Conservation (phyloP, 73 alveolate species). For the Stentor roeselii region DNA sequence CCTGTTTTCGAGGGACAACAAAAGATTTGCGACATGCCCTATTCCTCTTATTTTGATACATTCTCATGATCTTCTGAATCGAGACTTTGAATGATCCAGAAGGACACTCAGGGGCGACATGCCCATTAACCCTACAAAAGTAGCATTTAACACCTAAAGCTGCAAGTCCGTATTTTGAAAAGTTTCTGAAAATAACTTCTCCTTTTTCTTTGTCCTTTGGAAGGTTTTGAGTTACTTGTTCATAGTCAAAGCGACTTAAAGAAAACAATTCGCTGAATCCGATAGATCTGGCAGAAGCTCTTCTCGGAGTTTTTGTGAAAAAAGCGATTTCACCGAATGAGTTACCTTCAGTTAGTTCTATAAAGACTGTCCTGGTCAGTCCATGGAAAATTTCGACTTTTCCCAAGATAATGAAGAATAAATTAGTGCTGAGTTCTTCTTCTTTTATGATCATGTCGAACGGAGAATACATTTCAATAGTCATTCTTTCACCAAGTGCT, state of each 20-base stretch:
- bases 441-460: constrained; percentile 51
- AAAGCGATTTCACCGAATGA: constrained; percentile 66
- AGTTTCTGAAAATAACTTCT: background rate
- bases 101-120: constrained; percentile 37
- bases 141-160: constrained; percentile 33
- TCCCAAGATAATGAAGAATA: constrained; percentile 49
- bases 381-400: constrained; percentile 42
- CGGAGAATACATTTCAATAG: constrained; percentile 33
- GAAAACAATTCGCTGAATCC: constrained; percentile 45
- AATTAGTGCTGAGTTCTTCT: constrained; percentile 39
- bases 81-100: background rate
- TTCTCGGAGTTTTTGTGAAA: constrained; percentile 37
- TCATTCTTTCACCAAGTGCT: background rate
- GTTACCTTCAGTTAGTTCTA: constrained; percentile 47
- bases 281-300: constrained; percentile 47
- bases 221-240: background rate
- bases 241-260: constrained; percentile 16
- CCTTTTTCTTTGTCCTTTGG: constrained; percentile 35
- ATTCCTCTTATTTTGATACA: too few relatives aligned
- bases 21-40: background rate
- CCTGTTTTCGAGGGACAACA: background rate
- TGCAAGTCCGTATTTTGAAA: background rate
- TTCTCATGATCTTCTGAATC: background rate
- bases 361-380: constrained; percentile 35
- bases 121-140: constrained; percentile 38